These are phyloP conservation scores for Chaetoceros tenuissimus DNA, from an alignment of 108 stramenopile species.

Conservation along the genomic window DNA sequence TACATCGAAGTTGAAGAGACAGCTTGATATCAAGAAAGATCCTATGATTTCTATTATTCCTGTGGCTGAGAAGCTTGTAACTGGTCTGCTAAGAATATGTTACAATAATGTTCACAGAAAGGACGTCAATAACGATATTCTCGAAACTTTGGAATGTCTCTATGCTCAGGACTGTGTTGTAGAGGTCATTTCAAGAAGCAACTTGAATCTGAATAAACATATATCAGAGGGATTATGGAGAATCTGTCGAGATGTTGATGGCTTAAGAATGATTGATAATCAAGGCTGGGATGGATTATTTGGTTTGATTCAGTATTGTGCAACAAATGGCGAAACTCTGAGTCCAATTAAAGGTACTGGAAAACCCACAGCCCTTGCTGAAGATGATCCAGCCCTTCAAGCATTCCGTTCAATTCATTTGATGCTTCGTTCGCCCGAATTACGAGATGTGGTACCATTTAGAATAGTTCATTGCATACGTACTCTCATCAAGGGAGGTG, in stretches of 20 bases:
- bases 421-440: conserved; percentile 55
- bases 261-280: conserved; percentile 28
- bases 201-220: conserved; percentile 57
- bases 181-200: conserved; percentile 21
- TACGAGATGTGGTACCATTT: conserved; percentile 44
- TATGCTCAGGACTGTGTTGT: conserved; percentile 24
- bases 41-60: conserved; percentile 27
- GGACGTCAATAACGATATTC: conserved; percentile 49
- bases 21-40: neutral
- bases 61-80: conserved; percentile 69
- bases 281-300: conserved; percentile 65
- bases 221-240: conserved; percentile 73
- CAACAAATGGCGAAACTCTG: conserved; percentile 35
- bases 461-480: conserved; percentile 33
- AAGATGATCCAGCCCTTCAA: conserved; percentile 74
- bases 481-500: conserved; percentile 50
- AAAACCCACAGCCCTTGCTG: conserved; percentile 34
- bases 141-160: conserved; percentile 40
- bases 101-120: conserved; percentile 41
- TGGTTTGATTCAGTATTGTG: conserved; percentile 60
- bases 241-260: conserved; percentile 61
- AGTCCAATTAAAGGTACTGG: conserved; percentile 11
- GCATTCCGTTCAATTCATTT: conserved; percentile 71
- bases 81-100: conserved; percentile 62
- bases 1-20: conserved; percentile 25